Evolutionary conservation across 305 asterid species (phyloP).

Genomic region (Fraxinus baroniana): DNA sequence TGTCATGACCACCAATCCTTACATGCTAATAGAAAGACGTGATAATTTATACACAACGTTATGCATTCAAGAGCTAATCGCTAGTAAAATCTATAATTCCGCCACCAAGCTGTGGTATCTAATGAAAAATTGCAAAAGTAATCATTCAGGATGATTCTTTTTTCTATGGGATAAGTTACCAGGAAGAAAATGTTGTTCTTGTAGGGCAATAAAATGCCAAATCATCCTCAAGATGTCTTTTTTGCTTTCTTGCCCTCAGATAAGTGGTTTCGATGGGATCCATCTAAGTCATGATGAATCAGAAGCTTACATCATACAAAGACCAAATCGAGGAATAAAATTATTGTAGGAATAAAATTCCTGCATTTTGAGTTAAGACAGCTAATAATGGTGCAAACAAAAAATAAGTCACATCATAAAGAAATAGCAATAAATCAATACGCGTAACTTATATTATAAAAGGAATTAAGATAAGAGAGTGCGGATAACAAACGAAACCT

Average conservation of each 20-base stretch:
- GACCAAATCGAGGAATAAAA: neutral
- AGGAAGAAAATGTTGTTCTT: neutral
- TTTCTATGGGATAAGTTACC: neutral
- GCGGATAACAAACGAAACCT: conserved; percentile 41
- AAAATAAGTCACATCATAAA: neutral
- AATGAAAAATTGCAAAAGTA: neutral
- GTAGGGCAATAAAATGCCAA: neutral
- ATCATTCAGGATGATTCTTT: neutral
- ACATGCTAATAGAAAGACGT: neutral
- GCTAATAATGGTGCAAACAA: neutral
- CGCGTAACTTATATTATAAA: neutral
- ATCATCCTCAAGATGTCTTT: neutral
- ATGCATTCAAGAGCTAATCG: neutral
- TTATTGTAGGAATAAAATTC: neutral
- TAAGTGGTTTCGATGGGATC: neutral
- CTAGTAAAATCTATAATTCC: neutral
- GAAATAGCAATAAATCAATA: neutral
- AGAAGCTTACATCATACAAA: neutral
- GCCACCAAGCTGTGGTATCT: neutral
- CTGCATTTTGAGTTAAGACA: neutral
- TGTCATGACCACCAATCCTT: conserved; percentile 3
- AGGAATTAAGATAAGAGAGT: neutral
- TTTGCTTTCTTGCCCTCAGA: neutral
- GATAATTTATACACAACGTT: neutral
- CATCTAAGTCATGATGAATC: neutral